Percentiles rank a stretch among this genome's conserved stretches.
These are phyloP conservation scores for Rhizoclosmatium globosum DNA, from an alignment of 192 early-diverging fungal species.

Conservation along the genomic window DNA sequence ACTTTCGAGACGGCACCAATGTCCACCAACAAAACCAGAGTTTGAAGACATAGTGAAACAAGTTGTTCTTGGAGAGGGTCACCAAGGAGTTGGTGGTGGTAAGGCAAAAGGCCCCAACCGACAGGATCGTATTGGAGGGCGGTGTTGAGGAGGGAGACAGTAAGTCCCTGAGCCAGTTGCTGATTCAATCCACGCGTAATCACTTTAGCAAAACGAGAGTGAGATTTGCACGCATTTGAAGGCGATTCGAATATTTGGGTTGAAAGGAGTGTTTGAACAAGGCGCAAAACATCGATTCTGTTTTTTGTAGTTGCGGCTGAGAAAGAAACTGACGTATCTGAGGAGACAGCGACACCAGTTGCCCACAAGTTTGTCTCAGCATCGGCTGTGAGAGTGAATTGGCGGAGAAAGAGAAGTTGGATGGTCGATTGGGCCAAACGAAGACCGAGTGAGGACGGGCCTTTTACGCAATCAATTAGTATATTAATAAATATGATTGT, in stretches of 20 bases:
- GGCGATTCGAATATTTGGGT: slow-evolving; percentile 74
- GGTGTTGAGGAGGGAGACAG: slow-evolving; percentile 90
- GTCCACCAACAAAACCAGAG: slow-evolving; percentile 75
- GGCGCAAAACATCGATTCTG: slow-evolving; percentile 81
- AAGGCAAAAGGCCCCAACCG: slow-evolving; percentile 85
- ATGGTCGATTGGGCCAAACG: slow-evolving; percentile 31
- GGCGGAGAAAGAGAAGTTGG: slow-evolving; percentile 52
- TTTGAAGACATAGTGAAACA: slow-evolving; percentile 75
- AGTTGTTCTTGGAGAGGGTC: slow-evolving; percentile 75
- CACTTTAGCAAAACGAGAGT: slow-evolving; percentile 66
- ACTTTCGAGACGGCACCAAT: slow-evolving; percentile 19
- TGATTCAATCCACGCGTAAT: slow-evolving; percentile 32
- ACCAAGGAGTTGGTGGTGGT: slow-evolving; percentile 75
- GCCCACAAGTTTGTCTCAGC: slow-evolving; percentile 52
- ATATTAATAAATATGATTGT: not conserved
- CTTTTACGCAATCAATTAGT: slow-evolving; percentile 6
- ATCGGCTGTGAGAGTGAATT: slow-evolving; percentile 52
- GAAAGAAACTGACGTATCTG: no score
- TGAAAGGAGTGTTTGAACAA: slow-evolving; percentile 81
- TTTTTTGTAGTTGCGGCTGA: slow-evolving; percentile 73
- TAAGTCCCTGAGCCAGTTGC: slow-evolving; percentile 44
- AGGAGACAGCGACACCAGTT: slow-evolving; percentile 52
- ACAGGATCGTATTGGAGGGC: slow-evolving; percentile 81
- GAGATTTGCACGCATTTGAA: slow-evolving; percentile 51
- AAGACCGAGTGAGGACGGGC: slow-evolving; percentile 2